Base-by-base conservation (phyloP, 1,284 basidiomycete species). In the Thecaphora thlaspeos region DNA sequence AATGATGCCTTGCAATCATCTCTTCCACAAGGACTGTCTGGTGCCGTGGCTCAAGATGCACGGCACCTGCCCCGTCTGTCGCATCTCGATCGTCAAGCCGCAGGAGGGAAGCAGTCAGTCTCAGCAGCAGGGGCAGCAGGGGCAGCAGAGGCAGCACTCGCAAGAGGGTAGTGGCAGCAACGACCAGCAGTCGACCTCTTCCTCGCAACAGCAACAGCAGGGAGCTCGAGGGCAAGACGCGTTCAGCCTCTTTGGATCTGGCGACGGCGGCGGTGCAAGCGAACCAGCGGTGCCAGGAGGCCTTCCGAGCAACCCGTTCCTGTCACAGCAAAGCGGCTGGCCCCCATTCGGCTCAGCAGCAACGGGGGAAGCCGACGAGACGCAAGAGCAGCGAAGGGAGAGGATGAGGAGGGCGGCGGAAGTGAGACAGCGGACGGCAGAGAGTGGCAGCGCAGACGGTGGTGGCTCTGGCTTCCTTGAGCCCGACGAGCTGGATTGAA, bases 31-130 rank as follows among this genome's bases (percentile, higher is more conserved):
- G 12, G 68, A 68, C 48, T 74, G 71, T 37, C 51, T 74, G 15
- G 61, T 74, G 14, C 70, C 70, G 23, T 74, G 71, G 71, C 55
- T 74, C 23, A 46, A 56, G 47, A 32, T 57, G 38, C 58, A 67
- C 32, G 71, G 70, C 10, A 68, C 70, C 1, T 74, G 71, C 32
- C 71, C 71, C n/a, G 64, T 74, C n/a, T 74, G 71, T 24, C 42
- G 71, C 22, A 34, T 61, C 22, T 57, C 57, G 18, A 61, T 68
- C 39, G 65, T 47, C 26, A 61, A 58, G 52, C 22, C 26, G 17
- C 36, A 41, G 30, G 17, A 46, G 4, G 41, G 23, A 10, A 28
- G 24, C 41, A 28, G 22, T 10, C 41, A 21, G 14, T 7, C 17
- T 18, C 4, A 3, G 34, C 30, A 26, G 11, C 18, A 21, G 4